Evolutionary conservation across 1,284 basidiomycete species (phyloP).

Genomic region (Cerrena zonata): DNA sequence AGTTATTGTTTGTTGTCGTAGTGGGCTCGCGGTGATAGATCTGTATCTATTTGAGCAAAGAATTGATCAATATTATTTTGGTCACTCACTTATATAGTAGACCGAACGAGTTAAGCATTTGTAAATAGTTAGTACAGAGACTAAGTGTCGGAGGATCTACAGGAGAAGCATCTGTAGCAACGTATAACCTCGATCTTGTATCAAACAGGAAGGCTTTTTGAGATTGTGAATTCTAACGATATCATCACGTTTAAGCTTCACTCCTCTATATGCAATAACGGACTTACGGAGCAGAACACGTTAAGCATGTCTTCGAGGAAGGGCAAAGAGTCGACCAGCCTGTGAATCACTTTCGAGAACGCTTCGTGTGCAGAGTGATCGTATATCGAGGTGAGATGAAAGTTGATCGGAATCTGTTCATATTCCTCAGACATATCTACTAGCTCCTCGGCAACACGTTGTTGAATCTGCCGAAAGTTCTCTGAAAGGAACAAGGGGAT

Average conservation of each 20-base stretch:
- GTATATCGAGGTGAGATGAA: slow-evolving; percentile 85
- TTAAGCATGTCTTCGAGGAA: slow-evolving; percentile 79
- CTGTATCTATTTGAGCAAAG: slow-evolving; percentile 12
- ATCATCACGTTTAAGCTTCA: slow-evolving; percentile 9
- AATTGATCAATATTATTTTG: not conserved
- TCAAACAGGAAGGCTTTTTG: slow-evolving; percentile 94
- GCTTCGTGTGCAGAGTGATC: slow-evolving; percentile 86
- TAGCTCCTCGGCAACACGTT: slow-evolving; percentile 77
- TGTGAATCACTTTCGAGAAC: slow-evolving; percentile 76
- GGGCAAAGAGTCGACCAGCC: slow-evolving; percentile 62
- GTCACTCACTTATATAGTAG: slow-evolving; percentile 70
- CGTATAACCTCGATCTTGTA: slow-evolving; percentile 76
- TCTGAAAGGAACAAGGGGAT: slow-evolving; percentile 41
- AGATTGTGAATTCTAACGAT: slow-evolving; percentile 73
- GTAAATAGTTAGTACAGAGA: slow-evolving; percentile 86
- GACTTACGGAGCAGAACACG: slow-evolving; percentile 74
- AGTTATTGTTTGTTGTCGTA: slow-evolving; percentile 13
- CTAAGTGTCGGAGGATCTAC: slow-evolving; percentile 86
- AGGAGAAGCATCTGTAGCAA: slow-evolving; percentile 89
- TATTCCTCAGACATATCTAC: slow-evolving; percentile 66
- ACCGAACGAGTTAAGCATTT: slow-evolving; percentile 82
- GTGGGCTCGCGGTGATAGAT: slow-evolving; percentile 25
- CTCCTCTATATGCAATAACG: too few species aligned
- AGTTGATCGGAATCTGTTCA: slow-evolving; percentile 68
- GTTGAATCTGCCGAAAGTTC: slow-evolving; percentile 82